phyloP scores from a whole-genome alignment of 1,284 basidiomycete genomes.

The Sanghuangporus sanghuang region DNA sequence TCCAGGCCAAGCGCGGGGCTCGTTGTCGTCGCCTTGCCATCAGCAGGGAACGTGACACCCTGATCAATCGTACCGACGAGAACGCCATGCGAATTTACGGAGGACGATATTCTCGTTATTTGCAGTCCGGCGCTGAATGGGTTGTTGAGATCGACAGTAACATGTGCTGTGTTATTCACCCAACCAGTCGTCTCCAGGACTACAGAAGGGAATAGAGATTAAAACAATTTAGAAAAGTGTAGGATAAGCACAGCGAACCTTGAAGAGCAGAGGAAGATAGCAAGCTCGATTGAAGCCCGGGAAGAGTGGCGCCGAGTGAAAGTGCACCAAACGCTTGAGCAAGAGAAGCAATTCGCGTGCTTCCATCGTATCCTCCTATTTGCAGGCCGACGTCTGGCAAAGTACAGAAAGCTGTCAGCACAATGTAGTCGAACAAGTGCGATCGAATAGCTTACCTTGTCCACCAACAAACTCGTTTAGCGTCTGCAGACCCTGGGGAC shows the following conservation, averaged over 20 bases:
- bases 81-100: constrained; percentile 61
- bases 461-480: constrained; percentile 69
- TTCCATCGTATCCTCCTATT: constrained; percentile 56
- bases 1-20: constrained; percentile 59
- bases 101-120: constrained; percentile 61
- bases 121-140: constrained; percentile 62
- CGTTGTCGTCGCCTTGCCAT: constrained; percentile 49
- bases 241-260: constrained; percentile 31
- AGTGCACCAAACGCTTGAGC: constrained; percentile 59
- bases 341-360: constrained; percentile 58
- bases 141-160: constrained; percentile 61
- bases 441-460: constrained; percentile 31
- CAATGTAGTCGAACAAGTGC: constrained; percentile 19
- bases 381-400: constrained; percentile 43
- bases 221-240: not conserved
- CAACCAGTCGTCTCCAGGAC: constrained; percentile 66
- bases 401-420: not conserved
- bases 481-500: constrained; percentile 56
- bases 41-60: constrained; percentile 46
- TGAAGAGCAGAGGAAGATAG: constrained; percentile 52
- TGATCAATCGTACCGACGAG: constrained; percentile 61
- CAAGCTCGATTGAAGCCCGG: constrained; percentile 55
- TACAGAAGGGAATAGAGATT: constrained; percentile 17
- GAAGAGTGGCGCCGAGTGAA: constrained; percentile 54
- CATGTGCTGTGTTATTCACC: constrained; percentile 60